Evolutionary conservation across 441 rosid genomes (phyloP), one percentile per base, ranked within the genome.

Genomic region (Adansonia madagascariensis): DNA sequence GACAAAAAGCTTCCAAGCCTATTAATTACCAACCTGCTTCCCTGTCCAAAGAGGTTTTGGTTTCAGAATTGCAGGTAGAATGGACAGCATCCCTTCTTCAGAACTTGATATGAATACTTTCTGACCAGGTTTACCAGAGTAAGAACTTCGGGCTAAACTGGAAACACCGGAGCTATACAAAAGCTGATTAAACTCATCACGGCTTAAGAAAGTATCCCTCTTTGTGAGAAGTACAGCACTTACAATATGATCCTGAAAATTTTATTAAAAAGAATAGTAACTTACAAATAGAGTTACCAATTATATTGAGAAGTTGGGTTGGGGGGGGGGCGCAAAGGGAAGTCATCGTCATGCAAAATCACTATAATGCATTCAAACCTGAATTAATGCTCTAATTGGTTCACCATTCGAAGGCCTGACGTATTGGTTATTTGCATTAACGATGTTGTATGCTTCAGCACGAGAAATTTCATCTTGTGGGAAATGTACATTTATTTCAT

Each of bases 381-480:
- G 99, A 83, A 97, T 97, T 80, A 97, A 86, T 76, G 92, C 89
- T 85, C 99, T 86, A 72, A 97, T 86, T 73, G 99, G 99, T 73
- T 91, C 94, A 31, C 98, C 99, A 84, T 90, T 93, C 46, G 98
- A 92, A 78, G 99, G 99, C 82, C 92, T 90, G 80, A 91, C 93
- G 85, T 93, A 97, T 81, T 97, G 99, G 79, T 97, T 91, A 82
- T 97, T 97, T 78, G 99, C 99, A 88, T 97, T 94, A 41, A 94
- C 99, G 80, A 97, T 92, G 87, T 94, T 93, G 88, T 94, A 97
- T n/a, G 91, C 99, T 89, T 97, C 99, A 66, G 99, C 93, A 70
- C 99, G 98, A 80, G 98, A 94, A 81, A 97, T 86, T 83, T 97
- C 98, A 89, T 97, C 99, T 94, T 97, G 99, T 63, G 99, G 98